These are phyloP conservation scores for Grigorovia transvaalensis DNA, from an alignment of 805 yeast species.

Conservation along the genomic window DNA sequence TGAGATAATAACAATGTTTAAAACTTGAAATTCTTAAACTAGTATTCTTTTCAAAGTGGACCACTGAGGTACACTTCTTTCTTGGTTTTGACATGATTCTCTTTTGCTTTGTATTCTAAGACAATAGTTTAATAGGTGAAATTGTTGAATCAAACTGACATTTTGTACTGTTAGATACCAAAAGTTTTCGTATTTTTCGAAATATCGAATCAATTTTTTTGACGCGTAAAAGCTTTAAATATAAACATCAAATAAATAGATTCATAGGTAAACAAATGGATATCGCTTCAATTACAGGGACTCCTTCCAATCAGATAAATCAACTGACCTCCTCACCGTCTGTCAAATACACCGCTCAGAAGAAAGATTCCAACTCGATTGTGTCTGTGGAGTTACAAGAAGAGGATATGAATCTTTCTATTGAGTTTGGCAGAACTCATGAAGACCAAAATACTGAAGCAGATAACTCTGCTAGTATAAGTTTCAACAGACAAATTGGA, in stretches of 20 bases:
- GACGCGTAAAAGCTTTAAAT: background rate
- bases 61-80: too few relatives aligned
- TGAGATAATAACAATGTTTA: too few relatives aligned
- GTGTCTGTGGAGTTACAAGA: background rate
- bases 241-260: background rate
- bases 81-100: too few relatives aligned
- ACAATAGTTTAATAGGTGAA: too few relatives aligned
- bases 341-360: conserved; percentile 5
- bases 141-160: background rate
- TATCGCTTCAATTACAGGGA: background rate
- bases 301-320: background rate
- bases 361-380: conserved; percentile 1
- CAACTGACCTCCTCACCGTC: background rate
- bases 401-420: conserved; percentile 1
- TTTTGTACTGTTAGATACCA: background rate
- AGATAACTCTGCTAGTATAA: too few relatives aligned
- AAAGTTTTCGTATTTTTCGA: background rate
- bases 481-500: too few relatives aligned
- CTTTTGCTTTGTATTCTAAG: too few relatives aligned
- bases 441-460: background rate
- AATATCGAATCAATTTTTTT: background rate
- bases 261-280: background rate
- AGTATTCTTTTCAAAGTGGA: too few relatives aligned
- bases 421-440: background rate
- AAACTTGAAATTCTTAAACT: too few relatives aligned